Conservation (phyloP, 2,329 filamentous ascomycete species). For the Cordyceps javanica region DNA sequence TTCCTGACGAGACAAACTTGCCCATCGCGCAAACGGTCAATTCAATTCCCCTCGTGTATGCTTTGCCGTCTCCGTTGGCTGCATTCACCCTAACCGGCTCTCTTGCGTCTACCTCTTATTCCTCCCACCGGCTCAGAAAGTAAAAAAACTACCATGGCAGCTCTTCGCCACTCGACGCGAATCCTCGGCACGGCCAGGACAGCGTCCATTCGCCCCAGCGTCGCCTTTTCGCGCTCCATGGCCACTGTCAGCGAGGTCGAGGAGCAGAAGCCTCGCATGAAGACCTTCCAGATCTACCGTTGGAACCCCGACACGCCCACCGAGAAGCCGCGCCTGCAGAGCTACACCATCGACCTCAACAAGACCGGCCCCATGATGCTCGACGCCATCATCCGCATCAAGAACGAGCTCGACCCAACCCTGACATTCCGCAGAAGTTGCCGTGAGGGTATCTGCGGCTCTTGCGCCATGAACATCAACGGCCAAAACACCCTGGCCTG, state of each 20-base stretch:
- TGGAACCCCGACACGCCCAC: constrained; percentile 94
- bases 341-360: constrained; percentile 91
- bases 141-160: constrained; percentile 40
- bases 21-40: not conserved
- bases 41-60: not conserved
- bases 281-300: constrained; percentile 98
- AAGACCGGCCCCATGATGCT: constrained; percentile 99
- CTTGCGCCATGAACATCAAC: constrained; percentile 99
- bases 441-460: constrained; percentile 96
- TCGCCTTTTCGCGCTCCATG: constrained; percentile 45
- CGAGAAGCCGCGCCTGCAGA: constrained; percentile 93
- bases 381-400: constrained; percentile 94
- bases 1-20: not conserved
- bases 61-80: not conserved
- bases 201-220: constrained; percentile 34
- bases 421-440: constrained; percentile 94
- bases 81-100: not conserved
- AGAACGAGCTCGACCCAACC: constrained; percentile 97
- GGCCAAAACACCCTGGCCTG: constrained; percentile 97
- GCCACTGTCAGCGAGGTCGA: constrained; percentile 53
- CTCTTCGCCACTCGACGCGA: constrained; percentile 53
- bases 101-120: not conserved
- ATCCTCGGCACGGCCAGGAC: constrained; percentile 40
- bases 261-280: constrained; percentile 62
- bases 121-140: constrained; percentile 14